Evolutionary conservation across 2,329 filamentous ascomycete species (phyloP).

Genomic region (Fusarium chlamydosporum): DNA sequence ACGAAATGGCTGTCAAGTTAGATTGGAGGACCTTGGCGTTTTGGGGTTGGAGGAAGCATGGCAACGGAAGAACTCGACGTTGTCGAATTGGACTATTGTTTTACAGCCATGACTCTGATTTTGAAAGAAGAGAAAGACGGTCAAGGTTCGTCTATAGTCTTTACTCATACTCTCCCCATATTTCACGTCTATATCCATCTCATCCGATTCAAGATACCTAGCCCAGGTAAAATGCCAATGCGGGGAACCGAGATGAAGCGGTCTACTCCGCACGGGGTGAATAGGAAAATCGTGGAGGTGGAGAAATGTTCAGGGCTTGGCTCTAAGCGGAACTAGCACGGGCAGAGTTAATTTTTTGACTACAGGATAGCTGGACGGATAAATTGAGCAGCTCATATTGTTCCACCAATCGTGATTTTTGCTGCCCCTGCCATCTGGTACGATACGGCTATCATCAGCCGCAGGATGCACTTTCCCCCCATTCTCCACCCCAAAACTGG

Average conservation of each 20-base stretch:
- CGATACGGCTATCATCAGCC: slow-evolving; percentile 28
- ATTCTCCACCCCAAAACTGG: slow-evolving; percentile 43
- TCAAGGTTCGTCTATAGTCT: neutral
- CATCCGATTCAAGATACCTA: neutral
- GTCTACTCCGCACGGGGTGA: slow-evolving; percentile 43
- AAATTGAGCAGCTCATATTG: slow-evolving; percentile 1
- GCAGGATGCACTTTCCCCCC: slow-evolving; percentile 23
- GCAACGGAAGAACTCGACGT: neutral
- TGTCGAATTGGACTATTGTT: neutral
- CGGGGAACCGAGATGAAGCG: slow-evolving; percentile 38
- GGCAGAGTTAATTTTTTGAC: slow-evolving; percentile 14
- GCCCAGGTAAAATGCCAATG: slow-evolving; percentile 18
- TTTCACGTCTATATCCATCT: neutral
- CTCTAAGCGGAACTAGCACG: slow-evolving; percentile 33
- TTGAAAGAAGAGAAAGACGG: neutral
- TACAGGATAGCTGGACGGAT: slow-evolving; percentile 21
- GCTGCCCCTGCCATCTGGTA: slow-evolving; percentile 11
- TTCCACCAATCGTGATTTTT: slow-evolving; percentile 36
- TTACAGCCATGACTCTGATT: neutral
- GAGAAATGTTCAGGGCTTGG: slow-evolving; percentile 10
- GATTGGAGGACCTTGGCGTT: slow-evolving; percentile 15
- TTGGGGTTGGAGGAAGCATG: neutral
- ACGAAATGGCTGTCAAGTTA: neutral
- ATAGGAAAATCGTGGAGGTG: slow-evolving; percentile 36
- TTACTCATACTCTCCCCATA: slow-evolving; percentile 28